Evolutionary conservation across 2,329 filamentous ascomycete species (phyloP), one percentile per base, ranked within the genome.

Genomic region (Pseudovirgaria hyperparasitica): DNA sequence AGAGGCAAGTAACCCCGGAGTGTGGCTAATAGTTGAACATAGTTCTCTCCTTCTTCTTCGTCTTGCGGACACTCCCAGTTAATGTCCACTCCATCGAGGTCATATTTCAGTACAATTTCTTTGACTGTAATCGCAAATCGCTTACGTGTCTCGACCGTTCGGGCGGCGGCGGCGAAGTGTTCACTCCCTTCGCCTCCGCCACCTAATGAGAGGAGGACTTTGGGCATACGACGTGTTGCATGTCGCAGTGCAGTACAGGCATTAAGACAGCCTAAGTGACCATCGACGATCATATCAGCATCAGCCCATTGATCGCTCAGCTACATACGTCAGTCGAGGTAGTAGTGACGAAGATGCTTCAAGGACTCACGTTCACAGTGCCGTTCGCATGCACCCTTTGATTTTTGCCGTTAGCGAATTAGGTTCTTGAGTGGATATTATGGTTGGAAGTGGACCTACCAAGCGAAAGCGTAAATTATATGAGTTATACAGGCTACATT

Each of bases 381-480:
- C 82, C 81, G 47, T 85, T 77, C 26, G 66, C 55, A 36, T 72
- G 71, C 22, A 87, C 70, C 54, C 69, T 79, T 12, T 5, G 18
- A 9, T n/a, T 9, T 5, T 30, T 7, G 11, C 3, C 16, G 12
- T 10, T 11, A n/a, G 13, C 15, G 9, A 4, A 4, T 14, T 8
- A 25, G n/a, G 20, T 8, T 8, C 11, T 25, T 10, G 14, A 4
- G 8, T 28, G 23, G 11, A 29, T 10, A 41, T 27, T n/a, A n/a
- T n/a, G n/a, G n/a, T n/a, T n/a, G n/a, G n/a, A n/a, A n/a, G n/a
- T n/a, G 36, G 35, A 41, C 49, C 38, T 52, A 68, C 65, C 61
- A 67, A 32, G 80, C 80, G 66, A 82, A 86, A 9, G 81, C 79
- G 48, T 87, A 87, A 54, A 85, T 86, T 15, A 86, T 72, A 45